Conservation (phyloP, 2,329 filamentous ascomycete species). For the Talaromyces sp. region DNA sequence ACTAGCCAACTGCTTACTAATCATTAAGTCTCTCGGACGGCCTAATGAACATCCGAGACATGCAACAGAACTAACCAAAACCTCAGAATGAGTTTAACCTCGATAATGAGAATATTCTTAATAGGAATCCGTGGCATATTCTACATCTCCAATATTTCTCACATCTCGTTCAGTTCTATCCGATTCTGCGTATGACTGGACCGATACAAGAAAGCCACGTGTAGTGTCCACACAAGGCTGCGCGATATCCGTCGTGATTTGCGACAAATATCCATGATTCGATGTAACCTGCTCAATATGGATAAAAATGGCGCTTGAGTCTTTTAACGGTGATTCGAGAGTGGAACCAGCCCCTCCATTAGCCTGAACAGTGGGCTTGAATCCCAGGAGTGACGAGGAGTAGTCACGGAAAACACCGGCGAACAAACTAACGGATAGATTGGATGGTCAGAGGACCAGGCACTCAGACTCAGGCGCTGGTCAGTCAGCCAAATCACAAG, state of each 20-base stretch:
- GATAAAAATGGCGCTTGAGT: neutral
- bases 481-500: constrained; percentile 1
- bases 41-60: neutral
- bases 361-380: neutral
- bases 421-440: neutral
- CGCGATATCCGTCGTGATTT: neutral
- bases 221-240: neutral
- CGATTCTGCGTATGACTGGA: no score
- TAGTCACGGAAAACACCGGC: constrained; percentile 1
- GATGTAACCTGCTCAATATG: neutral
- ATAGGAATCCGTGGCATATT: neutral
- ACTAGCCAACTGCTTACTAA: neutral
- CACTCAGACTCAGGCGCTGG: neutral
- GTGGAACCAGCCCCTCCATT: constrained; percentile 3
- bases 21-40: neutral
- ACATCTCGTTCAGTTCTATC: neutral
- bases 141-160: no score
- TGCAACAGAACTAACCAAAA: neutral
- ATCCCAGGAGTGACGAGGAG: no score
- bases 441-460: constrained; percentile 1
- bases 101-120: neutral
- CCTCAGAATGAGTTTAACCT: no score
- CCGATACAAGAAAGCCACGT: neutral
- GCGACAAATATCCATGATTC: neutral
- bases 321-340: neutral